Evolutionary conservation across 768 basidiomycete genomes (phyloP), one percentile per base, ranked within the genome.

Genomic region (Hygrocybe coccinea): DNA sequence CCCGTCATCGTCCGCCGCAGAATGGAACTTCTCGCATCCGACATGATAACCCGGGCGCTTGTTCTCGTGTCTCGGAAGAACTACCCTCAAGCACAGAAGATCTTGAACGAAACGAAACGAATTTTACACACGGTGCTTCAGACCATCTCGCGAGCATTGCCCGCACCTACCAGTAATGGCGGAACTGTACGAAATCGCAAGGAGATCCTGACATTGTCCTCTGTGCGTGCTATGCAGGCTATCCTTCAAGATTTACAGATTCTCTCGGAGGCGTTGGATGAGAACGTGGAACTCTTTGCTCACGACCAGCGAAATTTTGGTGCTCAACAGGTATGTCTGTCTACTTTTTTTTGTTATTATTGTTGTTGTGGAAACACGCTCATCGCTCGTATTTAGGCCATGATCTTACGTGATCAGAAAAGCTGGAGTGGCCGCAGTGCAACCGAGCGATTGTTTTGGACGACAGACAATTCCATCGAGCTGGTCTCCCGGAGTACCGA

Each of bases 1-100:
- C 87, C 93, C 0, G 84, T 88, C 50, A 94, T 99, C 62, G 89
- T 95, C 24, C 85, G 97, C 24, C 79, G 97, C 37, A 77, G 95
- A 21, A 97, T 98, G 93, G 97, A 99, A 75, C 82, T 99, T 3
- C 81, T 98, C 37, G 90, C 93, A 22, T 89, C 88, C 24, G 97
- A 98, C 71, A 98, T 98, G 93, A 93, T 98, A 67, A 94, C 94
- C 2, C 85, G 97, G 10, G 87, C 89, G 15, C 79, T 99, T 29
- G 89, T 98, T 29, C 81, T 98, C 44, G 94, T 97, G 51, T 90
- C 91, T 38, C 77, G 94, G 63, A 83, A 93, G 68, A 97, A 97
- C 68, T 90, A 85, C 71, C 78, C 85, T 0, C 93, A 95, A 60
- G 97, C 95, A 1, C 87, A 89, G 65, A 89, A 90, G 64, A 89